phyloP scores from a whole-genome alignment of 352 stramenopile species.

The Hyaloperonospora brassicae region DNA sequence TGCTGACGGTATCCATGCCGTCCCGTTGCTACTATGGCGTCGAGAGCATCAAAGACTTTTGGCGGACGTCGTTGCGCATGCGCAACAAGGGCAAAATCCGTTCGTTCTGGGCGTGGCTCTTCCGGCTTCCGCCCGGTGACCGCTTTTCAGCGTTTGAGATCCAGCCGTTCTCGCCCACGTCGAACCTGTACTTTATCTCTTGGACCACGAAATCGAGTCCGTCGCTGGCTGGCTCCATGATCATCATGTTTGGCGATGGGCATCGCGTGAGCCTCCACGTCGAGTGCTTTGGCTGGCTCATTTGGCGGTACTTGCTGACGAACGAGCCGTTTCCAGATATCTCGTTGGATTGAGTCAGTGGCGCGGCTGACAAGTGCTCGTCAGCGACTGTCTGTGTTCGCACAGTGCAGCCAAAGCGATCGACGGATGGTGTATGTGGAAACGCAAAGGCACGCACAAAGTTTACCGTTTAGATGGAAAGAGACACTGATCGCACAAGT shows the following conservation, averaged over 20 bases:
- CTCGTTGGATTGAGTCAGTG: constrained; percentile 31
- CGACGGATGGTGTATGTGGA: neutral
- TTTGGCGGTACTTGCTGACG: constrained; percentile 78
- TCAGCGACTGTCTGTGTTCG: neutral
- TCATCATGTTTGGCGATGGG: constrained; percentile 80
- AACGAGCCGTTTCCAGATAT: constrained; percentile 75
- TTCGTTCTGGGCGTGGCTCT: constrained; percentile 81
- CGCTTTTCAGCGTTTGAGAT: constrained; percentile 73
- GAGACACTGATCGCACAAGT: too few species aligned
- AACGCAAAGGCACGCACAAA: too few species aligned
- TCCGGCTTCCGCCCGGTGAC: constrained; percentile 63
- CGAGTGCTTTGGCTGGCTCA: constrained; percentile 80
- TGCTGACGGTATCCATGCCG: constrained; percentile 77
- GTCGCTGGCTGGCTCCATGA: constrained; percentile 61
- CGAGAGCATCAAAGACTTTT: constrained; percentile 84
- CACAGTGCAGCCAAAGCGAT: neutral
- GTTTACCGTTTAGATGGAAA: too few species aligned
- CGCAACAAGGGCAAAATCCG: constrained; percentile 85
- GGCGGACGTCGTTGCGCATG: constrained; percentile 75
- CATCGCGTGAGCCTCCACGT: constrained; percentile 79
- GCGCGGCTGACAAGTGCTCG: neutral
- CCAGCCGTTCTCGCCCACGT: constrained; percentile 58
- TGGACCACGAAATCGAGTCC: constrained; percentile 80
- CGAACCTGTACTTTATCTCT: constrained; percentile 77
- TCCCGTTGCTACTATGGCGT: constrained; percentile 82